A percentile compares a stretch with the other conserved stretches of the same genome.
phyloP scores from a whole-genome alignment of 306 rosid genomes.

The Inga oerstediana region DNA sequence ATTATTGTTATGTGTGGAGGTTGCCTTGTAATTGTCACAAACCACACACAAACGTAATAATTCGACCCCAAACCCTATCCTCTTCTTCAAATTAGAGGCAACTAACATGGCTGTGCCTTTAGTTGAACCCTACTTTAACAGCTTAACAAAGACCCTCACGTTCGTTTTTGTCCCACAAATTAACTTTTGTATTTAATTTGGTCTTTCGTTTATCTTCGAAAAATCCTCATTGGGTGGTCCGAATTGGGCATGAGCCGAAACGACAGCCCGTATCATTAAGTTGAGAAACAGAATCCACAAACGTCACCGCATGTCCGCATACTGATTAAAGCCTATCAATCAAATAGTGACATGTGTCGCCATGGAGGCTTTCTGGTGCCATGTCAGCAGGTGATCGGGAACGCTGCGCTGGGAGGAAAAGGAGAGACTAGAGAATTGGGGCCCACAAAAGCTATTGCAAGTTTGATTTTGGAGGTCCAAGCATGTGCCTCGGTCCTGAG shows the following conservation, averaged over 20 bases:
- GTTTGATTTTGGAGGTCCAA: constrained; percentile 59
- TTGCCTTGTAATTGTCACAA: constrained; percentile 58
- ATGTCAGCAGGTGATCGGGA: constrained; percentile 43
- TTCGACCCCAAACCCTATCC: constrained; percentile 5
- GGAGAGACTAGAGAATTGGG: neutral
- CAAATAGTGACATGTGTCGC: constrained; percentile 45
- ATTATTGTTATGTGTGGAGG: constrained; percentile 28
- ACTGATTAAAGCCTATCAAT: constrained; percentile 13
- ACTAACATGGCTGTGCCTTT: constrained; percentile 56
- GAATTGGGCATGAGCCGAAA: neutral
- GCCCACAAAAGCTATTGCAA: constrained; percentile 39
- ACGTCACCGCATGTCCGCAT: constrained; percentile 15
- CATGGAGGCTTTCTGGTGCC: constrained; percentile 31
- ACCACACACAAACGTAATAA: constrained; percentile 5
- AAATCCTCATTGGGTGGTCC: constrained; percentile 29
- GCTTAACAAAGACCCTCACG: constrained; percentile 60
- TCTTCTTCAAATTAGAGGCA: constrained; percentile 32
- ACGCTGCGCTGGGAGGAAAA: constrained; percentile 11
- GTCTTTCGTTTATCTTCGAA: neutral
- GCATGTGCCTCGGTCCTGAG: constrained; percentile 60
- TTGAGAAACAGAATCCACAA: constrained; percentile 34
- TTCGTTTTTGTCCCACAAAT: constrained; percentile 39
- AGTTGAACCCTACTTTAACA: constrained; percentile 40
- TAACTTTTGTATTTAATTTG: constrained; percentile 32
- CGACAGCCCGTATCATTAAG: constrained; percentile 30